Percentiles rank a stretch among this genome's conserved stretches.
phyloP scores from a whole-genome alignment of 2,329 filamentous ascomycete species.

The Claviceps sp. region DNA sequence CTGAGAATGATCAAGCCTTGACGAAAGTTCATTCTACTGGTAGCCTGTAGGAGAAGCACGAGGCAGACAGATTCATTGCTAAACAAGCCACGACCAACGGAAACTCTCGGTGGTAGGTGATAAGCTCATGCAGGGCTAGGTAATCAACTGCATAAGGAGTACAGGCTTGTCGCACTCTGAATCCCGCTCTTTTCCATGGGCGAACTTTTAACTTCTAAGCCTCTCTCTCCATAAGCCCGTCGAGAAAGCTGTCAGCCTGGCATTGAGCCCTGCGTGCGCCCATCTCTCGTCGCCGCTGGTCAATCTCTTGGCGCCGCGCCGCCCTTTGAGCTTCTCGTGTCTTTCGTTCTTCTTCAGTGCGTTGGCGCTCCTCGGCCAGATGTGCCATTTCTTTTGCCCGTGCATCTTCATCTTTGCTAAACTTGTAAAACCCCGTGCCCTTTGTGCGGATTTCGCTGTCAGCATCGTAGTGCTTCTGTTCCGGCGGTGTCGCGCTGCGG shows the following conservation, averaged over 20 bases:
- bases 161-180: neutral
- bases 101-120: neutral
- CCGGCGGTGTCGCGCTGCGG: slow-evolving; percentile 65
- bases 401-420: slow-evolving; percentile 60
- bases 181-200: neutral
- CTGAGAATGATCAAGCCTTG: too few species aligned
- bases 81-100: neutral
- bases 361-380: slow-evolving; percentile 51
- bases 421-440: slow-evolving; percentile 84
- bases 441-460: slow-evolving; percentile 71
- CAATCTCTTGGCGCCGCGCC: slow-evolving; percentile 47
- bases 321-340: slow-evolving; percentile 43
- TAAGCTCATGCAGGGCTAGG: neutral
- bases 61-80: neutral
- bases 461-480: slow-evolving; percentile 74
- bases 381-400: slow-evolving; percentile 60
- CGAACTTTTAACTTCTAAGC: neutral
- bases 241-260: slow-evolving; percentile 61
- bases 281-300: slow-evolving; percentile 48
- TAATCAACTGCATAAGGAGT: too few species aligned
- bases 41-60: too few species aligned
- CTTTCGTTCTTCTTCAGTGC: slow-evolving; percentile 51
- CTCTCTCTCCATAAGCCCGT: slow-evolving; percentile 29
- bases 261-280: slow-evolving; percentile 49
- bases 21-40: neutral